phyloP scores from a whole-genome alignment of 768 basidiomycete genomes.

The Chlorophyllum brunneum region DNA sequence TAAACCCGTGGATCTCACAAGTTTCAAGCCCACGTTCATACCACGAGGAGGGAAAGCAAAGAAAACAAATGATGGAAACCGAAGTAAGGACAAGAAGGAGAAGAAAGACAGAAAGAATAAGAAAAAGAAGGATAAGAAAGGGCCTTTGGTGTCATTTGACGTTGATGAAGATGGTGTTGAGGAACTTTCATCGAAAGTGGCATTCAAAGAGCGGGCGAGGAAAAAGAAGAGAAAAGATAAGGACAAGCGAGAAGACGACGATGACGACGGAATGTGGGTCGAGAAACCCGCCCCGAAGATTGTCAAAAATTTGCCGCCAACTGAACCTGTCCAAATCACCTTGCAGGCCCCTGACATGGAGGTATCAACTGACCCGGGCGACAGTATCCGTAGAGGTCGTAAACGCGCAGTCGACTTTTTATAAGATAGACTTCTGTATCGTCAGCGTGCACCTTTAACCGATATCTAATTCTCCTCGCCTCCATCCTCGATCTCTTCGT shows the following conservation, averaged over 20 bases:
- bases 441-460: slow-evolving; percentile 10
- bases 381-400: slow-evolving; percentile 37
- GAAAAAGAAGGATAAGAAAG: slow-evolving; percentile 41
- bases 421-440: slow-evolving; percentile 28
- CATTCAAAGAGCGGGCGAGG: slow-evolving; percentile 33
- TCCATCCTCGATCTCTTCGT: slow-evolving; percentile 27
- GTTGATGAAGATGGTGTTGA: slow-evolving; percentile 61
- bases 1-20: slow-evolving; percentile 47
- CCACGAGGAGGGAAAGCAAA: slow-evolving; percentile 52
- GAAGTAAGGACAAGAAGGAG: slow-evolving; percentile 28
- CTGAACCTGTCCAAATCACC: not conserved
- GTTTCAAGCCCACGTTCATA: slow-evolving; percentile 89
- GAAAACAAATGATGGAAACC: slow-evolving; percentile 39
- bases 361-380: slow-evolving; percentile 14
- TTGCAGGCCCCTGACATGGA: not conserved
- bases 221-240: slow-evolving; percentile 43
- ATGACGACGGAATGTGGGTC: slow-evolving; percentile 62
- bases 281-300: slow-evolving; percentile 48
- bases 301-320: slow-evolving; percentile 32
- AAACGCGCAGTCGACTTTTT: slow-evolving; percentile 77
- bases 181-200: slow-evolving; percentile 28
- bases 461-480: slow-evolving; percentile 25
- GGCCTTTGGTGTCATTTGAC: slow-evolving; percentile 70
- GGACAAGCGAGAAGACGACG: slow-evolving; percentile 27
- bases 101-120: slow-evolving; percentile 48